A percentile compares a stretch with the other conserved stretches of the same genome.
Conservation (phyloP, 768 basidiomycete genomes). For the Tephrocybe rancida region DNA sequence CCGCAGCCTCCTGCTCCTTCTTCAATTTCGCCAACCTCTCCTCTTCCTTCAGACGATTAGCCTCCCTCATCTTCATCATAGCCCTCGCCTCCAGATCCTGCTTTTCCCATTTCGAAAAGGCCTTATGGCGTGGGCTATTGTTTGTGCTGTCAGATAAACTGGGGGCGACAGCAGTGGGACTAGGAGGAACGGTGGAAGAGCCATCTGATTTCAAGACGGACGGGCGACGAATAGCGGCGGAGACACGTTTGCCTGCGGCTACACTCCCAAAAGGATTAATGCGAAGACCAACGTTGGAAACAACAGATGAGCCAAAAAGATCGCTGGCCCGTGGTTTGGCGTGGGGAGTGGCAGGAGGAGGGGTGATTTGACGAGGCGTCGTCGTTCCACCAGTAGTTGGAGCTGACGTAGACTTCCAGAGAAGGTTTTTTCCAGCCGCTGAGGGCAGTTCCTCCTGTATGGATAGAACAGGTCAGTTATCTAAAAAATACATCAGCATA, state of each 20-base stretch:
- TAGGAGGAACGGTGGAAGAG: constrained; percentile 9
- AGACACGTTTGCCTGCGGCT: constrained; percentile 34
- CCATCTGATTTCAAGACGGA: constrained; percentile 24
- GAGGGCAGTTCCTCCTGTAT: constrained; percentile 18
- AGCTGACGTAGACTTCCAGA: constrained; percentile 64
- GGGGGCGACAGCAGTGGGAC: constrained; percentile 24
- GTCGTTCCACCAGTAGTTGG: constrained; percentile 31
- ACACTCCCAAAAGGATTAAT: constrained; percentile 51
- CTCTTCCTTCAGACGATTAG: constrained; percentile 46
- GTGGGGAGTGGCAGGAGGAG: constrained; percentile 22
- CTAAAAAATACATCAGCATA: constrained; percentile 2
- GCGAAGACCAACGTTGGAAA: constrained; percentile 43
- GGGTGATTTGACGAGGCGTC: constrained; percentile 34
- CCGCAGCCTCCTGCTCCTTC: constrained; percentile 23
- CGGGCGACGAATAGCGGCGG: constrained; percentile 46
- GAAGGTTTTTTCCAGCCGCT: constrained; percentile 60
- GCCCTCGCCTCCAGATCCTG: constrained; percentile 83
- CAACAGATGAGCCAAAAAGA: constrained; percentile 47
- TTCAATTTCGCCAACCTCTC: constrained; percentile 32
- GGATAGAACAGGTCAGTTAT: constrained; percentile 9
- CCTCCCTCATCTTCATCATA: constrained; percentile 68
- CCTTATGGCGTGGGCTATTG: constrained; percentile 35
- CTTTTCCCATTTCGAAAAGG: constrained; percentile 83
- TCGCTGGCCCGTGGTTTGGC: constrained; percentile 29
- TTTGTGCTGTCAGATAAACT: constrained; percentile 59